Conservation (phyloP, 1,284 basidiomycete genomes). For the Trichosporon faecale region DNA sequence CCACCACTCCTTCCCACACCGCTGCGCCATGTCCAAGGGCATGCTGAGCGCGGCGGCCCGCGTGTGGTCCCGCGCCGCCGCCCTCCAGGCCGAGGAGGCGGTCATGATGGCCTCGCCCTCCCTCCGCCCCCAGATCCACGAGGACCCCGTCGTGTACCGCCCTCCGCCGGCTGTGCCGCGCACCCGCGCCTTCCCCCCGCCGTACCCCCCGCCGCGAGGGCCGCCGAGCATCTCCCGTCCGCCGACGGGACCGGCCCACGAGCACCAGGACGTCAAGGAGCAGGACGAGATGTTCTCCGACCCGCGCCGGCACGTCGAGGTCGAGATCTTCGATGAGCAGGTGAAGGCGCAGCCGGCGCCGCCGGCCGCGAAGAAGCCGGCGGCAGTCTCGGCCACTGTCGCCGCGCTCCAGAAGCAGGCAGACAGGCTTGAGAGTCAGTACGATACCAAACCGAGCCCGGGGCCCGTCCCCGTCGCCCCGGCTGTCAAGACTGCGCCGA, state of each 20-base stretch:
- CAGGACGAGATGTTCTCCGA: conserved; percentile 10
- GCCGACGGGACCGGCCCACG: not conserved
- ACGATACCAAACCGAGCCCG: not conserved
- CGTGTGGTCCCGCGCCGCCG: conserved; percentile 43
- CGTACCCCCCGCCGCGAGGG: not conserved
- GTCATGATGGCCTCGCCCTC: conserved; percentile 22
- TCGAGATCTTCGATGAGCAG: conserved; percentile 2
- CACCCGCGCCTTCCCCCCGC: not conserved
- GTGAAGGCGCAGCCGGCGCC: not conserved
- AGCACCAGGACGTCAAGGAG: conserved; percentile 6
- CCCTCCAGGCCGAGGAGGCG: conserved; percentile 47
- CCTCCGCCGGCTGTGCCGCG: conserved; percentile 1
- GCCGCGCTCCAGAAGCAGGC: not conserved
- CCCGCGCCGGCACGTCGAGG: not conserved
- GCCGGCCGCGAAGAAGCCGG: not conserved
- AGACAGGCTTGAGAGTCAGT: not conserved
- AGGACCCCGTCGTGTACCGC: conserved; percentile 7
- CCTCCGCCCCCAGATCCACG: conserved; percentile 14
- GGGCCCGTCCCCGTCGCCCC: not conserved
- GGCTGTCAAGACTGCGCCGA: not conserved
- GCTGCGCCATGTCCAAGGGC: conserved; percentile 1
- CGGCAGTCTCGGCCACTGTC: not conserved
- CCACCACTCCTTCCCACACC: not conserved
- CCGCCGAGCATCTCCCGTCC: not conserved
- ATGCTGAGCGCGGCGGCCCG: conserved; percentile 32